Evolutionary conservation across 208 protist genomes (phyloP).

Genomic region (Spironucleus salmonicida): DNA sequence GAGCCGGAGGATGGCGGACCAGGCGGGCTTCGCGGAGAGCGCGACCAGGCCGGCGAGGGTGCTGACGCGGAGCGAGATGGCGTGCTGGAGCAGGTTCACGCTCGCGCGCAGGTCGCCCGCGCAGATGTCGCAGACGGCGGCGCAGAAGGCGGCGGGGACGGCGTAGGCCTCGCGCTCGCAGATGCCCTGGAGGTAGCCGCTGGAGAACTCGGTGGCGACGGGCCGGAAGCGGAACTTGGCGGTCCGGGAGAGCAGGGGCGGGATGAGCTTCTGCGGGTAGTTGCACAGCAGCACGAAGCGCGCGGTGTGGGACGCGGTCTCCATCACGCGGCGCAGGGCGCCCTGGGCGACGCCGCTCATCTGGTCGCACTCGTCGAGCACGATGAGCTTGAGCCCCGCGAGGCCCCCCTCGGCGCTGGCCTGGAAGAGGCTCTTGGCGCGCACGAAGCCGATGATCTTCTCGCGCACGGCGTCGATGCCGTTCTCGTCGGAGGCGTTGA

Average conservation of each 20-base stretch:
- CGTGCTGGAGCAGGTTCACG: constrained; percentile 23
- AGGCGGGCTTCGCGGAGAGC: neutral
- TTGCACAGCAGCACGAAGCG: constrained; percentile 36
- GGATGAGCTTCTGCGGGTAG: constrained; percentile 20
- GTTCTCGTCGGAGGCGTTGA: constrained; percentile 34
- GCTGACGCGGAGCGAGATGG: too few species aligned
- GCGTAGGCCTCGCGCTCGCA: neutral
- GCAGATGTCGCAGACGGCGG: neutral
- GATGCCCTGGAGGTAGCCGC: neutral
- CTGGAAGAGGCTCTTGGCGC: neutral
- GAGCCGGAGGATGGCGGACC: neutral
- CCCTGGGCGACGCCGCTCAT: constrained; percentile 28
- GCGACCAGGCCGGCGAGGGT: neutral
- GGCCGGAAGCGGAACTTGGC: constrained; percentile 29
- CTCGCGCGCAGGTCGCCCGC: constrained; percentile 14
- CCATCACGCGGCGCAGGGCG: constrained; percentile 26
- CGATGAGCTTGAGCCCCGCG: constrained; percentile 32
- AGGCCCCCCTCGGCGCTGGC: neutral
- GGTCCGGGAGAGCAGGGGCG: constrained; percentile 25
- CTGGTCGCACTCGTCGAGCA: constrained; percentile 31
- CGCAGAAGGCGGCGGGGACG: neutral
- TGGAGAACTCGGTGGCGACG: neutral
- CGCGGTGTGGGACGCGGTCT: neutral
- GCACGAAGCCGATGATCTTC: constrained; percentile 23
- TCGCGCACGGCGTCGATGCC: constrained; percentile 30